These are phyloP conservation scores for Astragalus glycyphyllos DNA, from an alignment of 306 rosid species.

Conservation along the genomic window DNA sequence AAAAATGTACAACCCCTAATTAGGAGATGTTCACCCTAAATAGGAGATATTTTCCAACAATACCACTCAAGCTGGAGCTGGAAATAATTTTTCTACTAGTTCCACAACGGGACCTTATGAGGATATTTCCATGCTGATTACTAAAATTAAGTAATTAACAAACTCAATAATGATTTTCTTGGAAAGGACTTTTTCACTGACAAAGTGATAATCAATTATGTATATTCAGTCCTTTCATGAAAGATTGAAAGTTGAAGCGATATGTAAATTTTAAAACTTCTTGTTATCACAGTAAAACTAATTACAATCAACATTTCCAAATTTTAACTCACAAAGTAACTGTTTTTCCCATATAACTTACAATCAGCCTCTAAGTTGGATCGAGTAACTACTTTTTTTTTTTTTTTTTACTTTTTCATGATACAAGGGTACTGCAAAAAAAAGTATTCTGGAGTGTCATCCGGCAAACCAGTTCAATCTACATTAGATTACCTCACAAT, in stretches of 20 bases:
- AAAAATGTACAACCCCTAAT: background rate
- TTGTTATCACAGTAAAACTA: constrained; percentile 9
- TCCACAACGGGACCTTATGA: background rate
- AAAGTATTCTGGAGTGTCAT: background rate
- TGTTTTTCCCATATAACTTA: background rate
- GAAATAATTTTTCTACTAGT: too few species aligned
- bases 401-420: background rate
- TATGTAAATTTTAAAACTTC: background rate
- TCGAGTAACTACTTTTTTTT: background rate
- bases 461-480: constrained; percentile 4
- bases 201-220: background rate
- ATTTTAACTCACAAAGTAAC: background rate
- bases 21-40: constrained; percentile 15
- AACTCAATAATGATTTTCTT: background rate
- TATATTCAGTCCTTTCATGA: background rate
- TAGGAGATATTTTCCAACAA: background rate
- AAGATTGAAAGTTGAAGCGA: constrained; percentile 10
- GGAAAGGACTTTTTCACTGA: background rate
- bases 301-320: background rate
- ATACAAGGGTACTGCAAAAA: background rate
- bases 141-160: background rate
- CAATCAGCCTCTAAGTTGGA: background rate
- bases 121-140: constrained; percentile 8
- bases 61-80: background rate
- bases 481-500: background rate